These are phyloP conservation scores for Rhizoclosmatium globosum DNA, from an alignment of 192 early-diverging fungal species.

Conservation along the genomic window DNA sequence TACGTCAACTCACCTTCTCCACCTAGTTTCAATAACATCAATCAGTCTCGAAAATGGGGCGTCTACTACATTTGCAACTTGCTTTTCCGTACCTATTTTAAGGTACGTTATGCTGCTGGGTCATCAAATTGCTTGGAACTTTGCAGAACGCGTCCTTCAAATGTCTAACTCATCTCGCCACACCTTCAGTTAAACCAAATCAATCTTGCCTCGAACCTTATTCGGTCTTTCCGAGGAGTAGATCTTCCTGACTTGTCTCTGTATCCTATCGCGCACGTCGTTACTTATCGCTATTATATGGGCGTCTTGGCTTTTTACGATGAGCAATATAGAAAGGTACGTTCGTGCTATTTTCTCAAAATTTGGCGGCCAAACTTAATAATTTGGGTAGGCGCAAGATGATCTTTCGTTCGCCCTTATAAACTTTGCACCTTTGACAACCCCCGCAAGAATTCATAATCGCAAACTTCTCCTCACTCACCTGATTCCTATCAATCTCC, in stretches of 20 bases:
- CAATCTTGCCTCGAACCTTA: slow-evolving; percentile 86
- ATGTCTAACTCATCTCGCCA: too few species aligned
- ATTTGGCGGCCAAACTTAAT: slow-evolving; percentile 15
- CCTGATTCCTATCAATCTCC: slow-evolving; percentile 80
- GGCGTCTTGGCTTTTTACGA: slow-evolving; percentile 88
- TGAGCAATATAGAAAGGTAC: slow-evolving; percentile 77
- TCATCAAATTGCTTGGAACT: slow-evolving; percentile 34
- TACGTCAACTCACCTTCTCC: background rate
- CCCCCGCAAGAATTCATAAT: slow-evolving; percentile 33
- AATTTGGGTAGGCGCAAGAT: slow-evolving; percentile 57
- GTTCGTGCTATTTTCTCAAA: slow-evolving; percentile 49
- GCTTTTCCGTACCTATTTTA: slow-evolving; percentile 87
- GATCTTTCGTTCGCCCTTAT: slow-evolving; percentile 58
- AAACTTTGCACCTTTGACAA: slow-evolving; percentile 50
- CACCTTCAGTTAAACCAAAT: slow-evolving; percentile 75
- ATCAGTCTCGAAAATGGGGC: slow-evolving; percentile 87
- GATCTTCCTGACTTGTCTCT: slow-evolving; percentile 78
- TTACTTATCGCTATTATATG: slow-evolving; percentile 86
- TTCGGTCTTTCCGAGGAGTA: slow-evolving; percentile 72
- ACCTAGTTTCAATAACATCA: background rate
- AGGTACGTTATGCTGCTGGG: too few species aligned
- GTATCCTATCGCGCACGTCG: slow-evolving; percentile 87
- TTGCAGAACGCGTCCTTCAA: background rate
- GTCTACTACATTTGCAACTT: slow-evolving; percentile 88
- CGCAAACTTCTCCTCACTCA: slow-evolving; percentile 81